phyloP scores from a whole-genome alignment of 805 yeast species.

The Cyberlindnera maritima region DNA sequence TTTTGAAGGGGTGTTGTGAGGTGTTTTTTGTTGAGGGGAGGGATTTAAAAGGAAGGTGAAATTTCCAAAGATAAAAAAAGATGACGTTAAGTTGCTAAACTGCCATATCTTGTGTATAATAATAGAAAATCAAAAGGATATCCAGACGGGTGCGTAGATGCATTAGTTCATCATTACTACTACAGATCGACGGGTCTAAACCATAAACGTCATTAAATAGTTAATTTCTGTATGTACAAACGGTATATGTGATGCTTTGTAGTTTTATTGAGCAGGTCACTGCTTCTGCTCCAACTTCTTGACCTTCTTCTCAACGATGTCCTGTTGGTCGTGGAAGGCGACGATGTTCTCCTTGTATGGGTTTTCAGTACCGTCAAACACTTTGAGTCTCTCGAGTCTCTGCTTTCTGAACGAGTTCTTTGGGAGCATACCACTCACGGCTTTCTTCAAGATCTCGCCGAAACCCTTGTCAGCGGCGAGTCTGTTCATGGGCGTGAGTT shows the following conservation, averaged over 20 bases:
- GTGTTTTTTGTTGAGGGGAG: neutral
- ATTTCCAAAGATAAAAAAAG: neutral
- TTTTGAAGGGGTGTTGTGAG: no score
- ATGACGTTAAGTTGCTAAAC: neutral
- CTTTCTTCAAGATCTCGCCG: conserved; percentile 79
- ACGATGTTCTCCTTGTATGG: conserved; percentile 82
- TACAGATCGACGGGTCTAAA: neutral
- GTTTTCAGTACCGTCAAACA: conserved; percentile 83
- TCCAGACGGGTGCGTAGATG: no score
- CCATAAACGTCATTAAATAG: conserved; percentile 6
- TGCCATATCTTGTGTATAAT: conserved; percentile 3
- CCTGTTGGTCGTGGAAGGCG: conserved; percentile 81
- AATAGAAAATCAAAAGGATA: neutral
- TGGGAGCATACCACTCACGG: conserved; percentile 96
- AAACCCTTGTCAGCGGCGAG: conserved; percentile 77
- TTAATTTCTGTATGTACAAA: conserved; percentile 1
- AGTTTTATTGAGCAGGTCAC: no score
- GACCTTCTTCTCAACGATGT: conserved; percentile 44
- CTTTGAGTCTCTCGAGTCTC: conserved; percentile 80
- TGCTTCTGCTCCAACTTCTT: conserved; percentile 21
- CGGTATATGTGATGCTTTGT: neutral
- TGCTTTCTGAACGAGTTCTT: conserved; percentile 78
- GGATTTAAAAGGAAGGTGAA: neutral
- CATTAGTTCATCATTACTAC: neutral
- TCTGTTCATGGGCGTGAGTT: conserved; percentile 76